Conservation (phyloP, 495 filamentous ascomycete genomes). For the Geoglossum glabrum region DNA sequence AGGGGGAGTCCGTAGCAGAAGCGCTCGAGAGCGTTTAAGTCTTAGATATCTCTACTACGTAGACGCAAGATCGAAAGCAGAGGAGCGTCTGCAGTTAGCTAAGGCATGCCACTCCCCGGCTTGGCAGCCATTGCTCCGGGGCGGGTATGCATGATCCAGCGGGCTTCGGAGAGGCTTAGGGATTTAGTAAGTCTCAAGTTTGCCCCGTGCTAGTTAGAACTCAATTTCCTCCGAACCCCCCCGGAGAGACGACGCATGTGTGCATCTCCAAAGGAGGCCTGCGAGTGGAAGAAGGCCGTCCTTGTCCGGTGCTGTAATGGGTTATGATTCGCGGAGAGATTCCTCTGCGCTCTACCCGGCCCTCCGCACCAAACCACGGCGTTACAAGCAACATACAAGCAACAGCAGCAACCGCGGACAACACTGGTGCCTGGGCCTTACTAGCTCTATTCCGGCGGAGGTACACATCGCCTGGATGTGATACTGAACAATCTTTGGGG, state of each 20-base stretch:
- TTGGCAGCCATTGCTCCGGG: not conserved
- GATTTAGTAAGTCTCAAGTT: not conserved
- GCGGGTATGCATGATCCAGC: not conserved
- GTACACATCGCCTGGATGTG: constrained; percentile 61
- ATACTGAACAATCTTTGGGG: not conserved
- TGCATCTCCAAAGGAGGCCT: too few relatives aligned
- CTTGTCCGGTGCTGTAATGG: too few relatives aligned
- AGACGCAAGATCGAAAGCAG: not conserved
- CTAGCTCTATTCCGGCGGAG: constrained; percentile 53
- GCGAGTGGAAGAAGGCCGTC: too few relatives aligned
- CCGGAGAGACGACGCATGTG: too few relatives aligned
- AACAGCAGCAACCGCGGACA: constrained; percentile 42
- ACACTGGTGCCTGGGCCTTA: constrained; percentile 56
- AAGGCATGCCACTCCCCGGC: not conserved
- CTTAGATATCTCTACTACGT: too few relatives aligned
- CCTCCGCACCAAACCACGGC: too few relatives aligned
- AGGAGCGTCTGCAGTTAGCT: not conserved
- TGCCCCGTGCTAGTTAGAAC: not conserved
- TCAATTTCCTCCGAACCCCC: not conserved
- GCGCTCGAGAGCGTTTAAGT: not conserved
- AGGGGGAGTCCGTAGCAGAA: not conserved
- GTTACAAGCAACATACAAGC: not conserved
- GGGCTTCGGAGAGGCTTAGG: not conserved
- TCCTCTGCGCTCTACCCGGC: too few relatives aligned
- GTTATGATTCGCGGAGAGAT: too few relatives aligned